Evolutionary conservation across 2,329 filamentous ascomycete genomes (phyloP), one percentile per base, ranked within the genome.

Genomic region (Rhynchosporium secalis): DNA sequence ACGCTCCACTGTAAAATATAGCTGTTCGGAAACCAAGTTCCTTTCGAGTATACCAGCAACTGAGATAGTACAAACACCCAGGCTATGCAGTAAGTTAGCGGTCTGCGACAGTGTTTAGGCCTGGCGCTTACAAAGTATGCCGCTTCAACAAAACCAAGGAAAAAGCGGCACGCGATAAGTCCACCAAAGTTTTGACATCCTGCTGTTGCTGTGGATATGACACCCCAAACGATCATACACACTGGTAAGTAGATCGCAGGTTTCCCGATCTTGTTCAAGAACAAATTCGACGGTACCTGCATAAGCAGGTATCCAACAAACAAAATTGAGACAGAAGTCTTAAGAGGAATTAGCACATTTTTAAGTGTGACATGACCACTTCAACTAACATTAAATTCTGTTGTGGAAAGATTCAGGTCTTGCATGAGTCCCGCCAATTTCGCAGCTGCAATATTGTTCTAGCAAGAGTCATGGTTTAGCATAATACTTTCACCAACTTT

Each of bases 31-130:
- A 76, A 9, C 83, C 84, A 1, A 90, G 78, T 72, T 90, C 89
- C 65, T 85, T 84, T 49, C 87, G 81, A 0, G 86, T 90, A 69
- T 91, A 91, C 87, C 88, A 90, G 59, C 78, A 81, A 62, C 77
- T 79, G 43, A 89, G 78, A 67, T 85, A 88, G 75, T 86, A 89
- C 3, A 89, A 75, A 68, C 84, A 84, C 9, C 84, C 83, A 1
- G 83, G 83, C 78, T 77, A 65, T 60, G 60, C 9, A 46, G 20
- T 48, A 33, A 10, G 9, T 61, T 20, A 67, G 60, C 48, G 49
- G 51, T 40, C 38, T 20, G 13, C 9, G 10, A 49, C 31, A 26
- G 6, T 38, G 1, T 1, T 12, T 9, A 6, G 33, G 6, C 2
- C 33, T 49, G 15, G 40, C 20, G 63, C 65, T 69, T 64, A 80